Conservation (phyloP, 148 eudicot species). For the Simmondsia chinensis region DNA sequence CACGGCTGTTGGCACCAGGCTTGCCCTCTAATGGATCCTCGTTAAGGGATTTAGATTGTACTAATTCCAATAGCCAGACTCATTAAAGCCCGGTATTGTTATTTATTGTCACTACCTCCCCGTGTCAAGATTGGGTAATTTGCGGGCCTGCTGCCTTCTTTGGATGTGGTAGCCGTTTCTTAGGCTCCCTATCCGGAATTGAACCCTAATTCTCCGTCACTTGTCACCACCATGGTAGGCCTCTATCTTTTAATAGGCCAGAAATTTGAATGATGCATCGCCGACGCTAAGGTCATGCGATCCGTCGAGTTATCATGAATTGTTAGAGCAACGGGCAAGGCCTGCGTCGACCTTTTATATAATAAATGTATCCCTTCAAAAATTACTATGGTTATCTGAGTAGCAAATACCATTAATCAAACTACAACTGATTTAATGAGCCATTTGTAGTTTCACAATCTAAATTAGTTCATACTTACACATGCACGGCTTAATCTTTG, state of each 20-base stretch:
- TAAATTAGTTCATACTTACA: background rate
- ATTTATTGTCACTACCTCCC: no score
- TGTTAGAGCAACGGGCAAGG: slow-evolving; percentile 11
- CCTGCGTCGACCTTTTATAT: slow-evolving; percentile 6
- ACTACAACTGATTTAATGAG: no score
- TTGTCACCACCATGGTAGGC: no score
- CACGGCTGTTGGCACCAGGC: background rate
- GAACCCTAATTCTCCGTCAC: no score
- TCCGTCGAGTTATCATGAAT: slow-evolving; percentile 17
- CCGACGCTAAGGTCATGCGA: slow-evolving; percentile 5
- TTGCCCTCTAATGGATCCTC: slow-evolving; percentile 1
- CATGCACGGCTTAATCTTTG: slow-evolving; percentile 10
- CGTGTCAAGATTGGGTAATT: no score
- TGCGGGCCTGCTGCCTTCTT: no score
- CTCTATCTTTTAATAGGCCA: slow-evolving; percentile 6
- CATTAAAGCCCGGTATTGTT: no score
- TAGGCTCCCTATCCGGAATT: no score
- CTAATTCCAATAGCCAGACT: slow-evolving; percentile 1
- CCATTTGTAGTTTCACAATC: background rate
- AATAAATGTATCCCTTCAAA: no score
- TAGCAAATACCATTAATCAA: no score
- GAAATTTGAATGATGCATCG: slow-evolving; percentile 12
- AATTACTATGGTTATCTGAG: no score
- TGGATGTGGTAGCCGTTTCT: no score
- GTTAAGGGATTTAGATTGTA: slow-evolving; percentile 3